Percentiles rank a stretch among this genome's conserved stretches.
Conservation (phyloP, 202 grass and related monocot genomes). For the Eragrostis tef region DNA sequence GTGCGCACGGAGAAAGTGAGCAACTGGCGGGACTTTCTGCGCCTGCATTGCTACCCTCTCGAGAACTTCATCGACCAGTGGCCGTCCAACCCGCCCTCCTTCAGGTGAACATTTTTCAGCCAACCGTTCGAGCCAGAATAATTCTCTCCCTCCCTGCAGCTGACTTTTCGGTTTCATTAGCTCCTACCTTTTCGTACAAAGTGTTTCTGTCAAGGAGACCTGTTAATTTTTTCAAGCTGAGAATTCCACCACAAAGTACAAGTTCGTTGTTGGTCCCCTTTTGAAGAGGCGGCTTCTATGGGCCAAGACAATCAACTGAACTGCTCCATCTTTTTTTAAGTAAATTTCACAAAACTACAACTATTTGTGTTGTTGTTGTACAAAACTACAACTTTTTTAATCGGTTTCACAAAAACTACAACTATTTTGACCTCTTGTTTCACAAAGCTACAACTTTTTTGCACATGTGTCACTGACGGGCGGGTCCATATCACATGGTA, state of each 20-base stretch:
- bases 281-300: neutral
- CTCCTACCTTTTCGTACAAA: neutral
- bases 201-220: neutral
- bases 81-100: slow-evolving; percentile 70
- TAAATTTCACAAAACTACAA: too few species aligned
- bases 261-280: neutral
- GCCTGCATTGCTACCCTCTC: slow-evolving; percentile 82
- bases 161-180: neutral
- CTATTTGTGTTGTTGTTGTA: too few species aligned
- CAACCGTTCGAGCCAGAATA: neutral
- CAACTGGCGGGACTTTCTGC: slow-evolving; percentile 90
- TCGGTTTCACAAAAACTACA: too few species aligned
- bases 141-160: neutral
- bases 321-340: too few species aligned
- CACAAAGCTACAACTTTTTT: too few species aligned
- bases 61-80: slow-evolving; percentile 78
- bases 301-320: neutral
- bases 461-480: too few species aligned
- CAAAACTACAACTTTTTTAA: too few species aligned
- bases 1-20: slow-evolving; percentile 78
- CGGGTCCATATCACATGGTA: too few species aligned
- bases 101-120: slow-evolving; percentile 54
- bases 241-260: neutral
- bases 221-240: slow-evolving; percentile 4
- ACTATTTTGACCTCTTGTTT: too few species aligned